Percentiles rank a stretch among this genome's conserved stretches.
These are phyloP conservation scores for Phyllosticta paracitricarpa DNA, from an alignment of 2,329 filamentous ascomycete genomes.

Conservation along the genomic window DNA sequence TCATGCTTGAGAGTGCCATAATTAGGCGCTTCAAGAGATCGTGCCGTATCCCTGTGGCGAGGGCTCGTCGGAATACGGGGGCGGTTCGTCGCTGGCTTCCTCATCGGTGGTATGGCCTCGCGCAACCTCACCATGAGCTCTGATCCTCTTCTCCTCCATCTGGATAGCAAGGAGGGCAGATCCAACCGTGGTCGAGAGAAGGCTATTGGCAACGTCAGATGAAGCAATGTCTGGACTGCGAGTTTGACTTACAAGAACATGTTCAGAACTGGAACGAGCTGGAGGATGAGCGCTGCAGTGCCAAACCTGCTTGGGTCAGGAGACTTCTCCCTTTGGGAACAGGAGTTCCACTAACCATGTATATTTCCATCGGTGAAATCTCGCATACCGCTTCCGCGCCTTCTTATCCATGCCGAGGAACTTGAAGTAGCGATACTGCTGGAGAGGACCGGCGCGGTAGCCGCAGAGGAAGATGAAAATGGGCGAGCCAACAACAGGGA, in stretches of 20 bases:
- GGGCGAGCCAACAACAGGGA: slow-evolving; percentile 73
- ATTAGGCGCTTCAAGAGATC: background rate
- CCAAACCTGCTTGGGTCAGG: slow-evolving; percentile 53
- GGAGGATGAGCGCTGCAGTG: slow-evolving; percentile 69
- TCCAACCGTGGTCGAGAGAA: slow-evolving; percentile 77
- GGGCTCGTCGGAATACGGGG: background rate
- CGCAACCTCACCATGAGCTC: background rate
- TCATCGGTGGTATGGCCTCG: background rate
- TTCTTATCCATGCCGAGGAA: slow-evolving; percentile 64
- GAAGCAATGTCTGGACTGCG: background rate
- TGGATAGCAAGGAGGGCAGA: slow-evolving; percentile 78
- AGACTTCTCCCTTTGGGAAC: background rate
- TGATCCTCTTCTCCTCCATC: slow-evolving; percentile 50
- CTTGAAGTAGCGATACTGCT: slow-evolving; percentile 86
- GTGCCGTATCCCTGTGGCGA: background rate
- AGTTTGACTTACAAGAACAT: slow-evolving; percentile 61
- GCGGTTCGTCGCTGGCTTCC: background rate
- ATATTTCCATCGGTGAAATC: slow-evolving; percentile 65
- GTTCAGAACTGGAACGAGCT: slow-evolving; percentile 82
- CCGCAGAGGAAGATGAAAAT: slow-evolving; percentile 84
- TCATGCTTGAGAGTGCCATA: background rate
- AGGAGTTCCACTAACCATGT: slow-evolving; percentile 53
- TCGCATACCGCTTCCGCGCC: slow-evolving; percentile 61
- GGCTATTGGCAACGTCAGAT: slow-evolving; percentile 15
- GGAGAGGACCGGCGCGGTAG: slow-evolving; percentile 74